phyloP scores from a whole-genome alignment of 2,329 filamentous ascomycete genomes.

The Hypoxylon sp. region DNA sequence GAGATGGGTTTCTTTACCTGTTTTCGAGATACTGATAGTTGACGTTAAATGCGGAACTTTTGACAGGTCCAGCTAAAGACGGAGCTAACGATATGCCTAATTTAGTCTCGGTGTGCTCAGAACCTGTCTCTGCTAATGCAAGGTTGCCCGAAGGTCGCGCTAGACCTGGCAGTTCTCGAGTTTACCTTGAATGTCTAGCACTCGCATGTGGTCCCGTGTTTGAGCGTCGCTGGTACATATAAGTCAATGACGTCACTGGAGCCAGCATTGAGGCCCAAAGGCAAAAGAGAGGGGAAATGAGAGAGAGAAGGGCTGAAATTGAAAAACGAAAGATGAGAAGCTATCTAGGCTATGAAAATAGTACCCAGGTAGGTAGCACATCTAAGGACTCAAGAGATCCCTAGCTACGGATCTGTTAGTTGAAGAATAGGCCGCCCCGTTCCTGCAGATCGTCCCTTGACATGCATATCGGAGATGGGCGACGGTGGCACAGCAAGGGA shows the following conservation, averaged over 20 bases:
- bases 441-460: conserved; percentile 41
- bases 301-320: neutral
- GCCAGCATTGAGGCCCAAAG: neutral
- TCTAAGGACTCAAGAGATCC: conserved; percentile 2
- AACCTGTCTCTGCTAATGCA: conserved; percentile 28
- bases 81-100: conserved; percentile 23
- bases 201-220: conserved; percentile 26
- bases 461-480: conserved; percentile 31
- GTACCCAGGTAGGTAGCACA: neutral
- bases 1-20: conserved; percentile 9
- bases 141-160: conserved; percentile 12
- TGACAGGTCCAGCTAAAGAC: conserved; percentile 30
- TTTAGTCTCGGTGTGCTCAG: conserved; percentile 30
- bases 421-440: conserved; percentile 28
- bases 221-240: neutral
- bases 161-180: conserved; percentile 6
- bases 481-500: conserved; percentile 7
- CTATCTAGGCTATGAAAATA: neutral
- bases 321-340: conserved; percentile 6
- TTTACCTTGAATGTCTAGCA: conserved; percentile 13
- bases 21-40: conserved; percentile 19
- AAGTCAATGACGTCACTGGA: conserved; percentile 36
- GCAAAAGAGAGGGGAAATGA: neutral
- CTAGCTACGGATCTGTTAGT: conserved; percentile 20
- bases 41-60: conserved; percentile 20